These are phyloP conservation scores for Leishmania braziliensis DNA, from an alignment of 208 protist genomes.

Conservation along the genomic window DNA sequence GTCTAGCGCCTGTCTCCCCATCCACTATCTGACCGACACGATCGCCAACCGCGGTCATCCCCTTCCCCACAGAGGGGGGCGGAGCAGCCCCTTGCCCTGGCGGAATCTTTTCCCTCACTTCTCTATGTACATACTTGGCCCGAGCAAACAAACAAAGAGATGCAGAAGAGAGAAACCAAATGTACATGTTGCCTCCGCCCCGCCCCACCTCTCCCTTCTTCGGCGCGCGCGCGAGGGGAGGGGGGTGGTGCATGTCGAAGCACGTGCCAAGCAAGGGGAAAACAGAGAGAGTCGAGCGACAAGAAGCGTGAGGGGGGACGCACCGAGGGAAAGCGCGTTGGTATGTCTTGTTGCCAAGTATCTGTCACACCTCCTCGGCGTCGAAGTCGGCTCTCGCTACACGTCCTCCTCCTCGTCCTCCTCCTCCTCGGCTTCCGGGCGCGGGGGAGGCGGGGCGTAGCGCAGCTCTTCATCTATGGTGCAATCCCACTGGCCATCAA, in stretches of 20 bases:
- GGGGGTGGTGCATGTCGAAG: neutral
- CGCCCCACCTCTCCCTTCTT: neutral
- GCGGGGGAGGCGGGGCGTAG: constrained; percentile 79
- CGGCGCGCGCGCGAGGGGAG: neutral
- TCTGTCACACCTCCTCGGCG: neutral
- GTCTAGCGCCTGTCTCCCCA: neutral
- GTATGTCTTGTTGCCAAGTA: neutral
- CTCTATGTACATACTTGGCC: constrained; percentile 1
- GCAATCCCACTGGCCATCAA: constrained; percentile 79
- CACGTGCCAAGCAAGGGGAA: neutral
- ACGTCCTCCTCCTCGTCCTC: constrained; percentile 78
- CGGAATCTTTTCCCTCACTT: neutral
- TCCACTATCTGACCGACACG: neutral
- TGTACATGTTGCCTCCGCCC: neutral
- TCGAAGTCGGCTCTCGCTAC: neutral
- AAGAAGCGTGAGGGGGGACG: neutral
- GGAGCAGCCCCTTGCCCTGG: neutral
- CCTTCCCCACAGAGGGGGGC: neutral
- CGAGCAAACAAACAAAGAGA: neutral
- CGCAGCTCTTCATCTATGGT: constrained; percentile 88
- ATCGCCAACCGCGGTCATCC: neutral
- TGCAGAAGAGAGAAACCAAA: constrained; percentile 3
- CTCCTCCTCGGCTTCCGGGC: constrained; percentile 41
- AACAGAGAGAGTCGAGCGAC: constrained; percentile 8
- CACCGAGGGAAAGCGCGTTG: neutral